These are phyloP conservation scores for Fagus crenata DNA, from an alignment of 306 rosid genomes.

Conservation along the genomic window DNA sequence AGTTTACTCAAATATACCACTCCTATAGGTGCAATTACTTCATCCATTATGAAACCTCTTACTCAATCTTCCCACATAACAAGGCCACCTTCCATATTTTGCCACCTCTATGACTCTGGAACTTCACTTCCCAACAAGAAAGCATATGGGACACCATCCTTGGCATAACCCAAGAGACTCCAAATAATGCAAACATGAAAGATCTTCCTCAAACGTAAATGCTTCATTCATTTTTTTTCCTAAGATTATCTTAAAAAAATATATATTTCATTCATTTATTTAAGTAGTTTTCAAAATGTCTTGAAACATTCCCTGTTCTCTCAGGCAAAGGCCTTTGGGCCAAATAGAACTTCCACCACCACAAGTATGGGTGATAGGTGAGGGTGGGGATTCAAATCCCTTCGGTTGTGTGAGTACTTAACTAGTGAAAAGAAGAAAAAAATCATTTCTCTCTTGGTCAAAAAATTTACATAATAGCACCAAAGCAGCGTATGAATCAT, in stretches of 20 bases:
- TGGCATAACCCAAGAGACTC: too few species aligned
- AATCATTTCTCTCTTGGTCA: background rate
- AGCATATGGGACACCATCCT: too few species aligned
- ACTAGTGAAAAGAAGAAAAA: too few species aligned
- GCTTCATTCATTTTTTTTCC: background rate
- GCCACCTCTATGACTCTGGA: too few species aligned
- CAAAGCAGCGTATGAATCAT: constrained; percentile 1
- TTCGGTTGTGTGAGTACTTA: too few species aligned
- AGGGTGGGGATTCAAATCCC: too few species aligned
- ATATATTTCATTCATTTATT: background rate
- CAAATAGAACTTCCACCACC: too few species aligned
- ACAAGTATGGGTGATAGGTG: too few species aligned
- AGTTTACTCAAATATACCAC: background rate
- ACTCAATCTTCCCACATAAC: background rate
- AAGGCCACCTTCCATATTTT: too few species aligned
- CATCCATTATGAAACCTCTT: background rate
- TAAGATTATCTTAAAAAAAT: background rate
- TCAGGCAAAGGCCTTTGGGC: background rate
- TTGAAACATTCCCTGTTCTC: constrained; percentile 3
- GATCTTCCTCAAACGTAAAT: background rate
- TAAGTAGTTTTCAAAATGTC: background rate
- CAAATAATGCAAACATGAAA: too few species aligned
- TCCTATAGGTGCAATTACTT: background rate
- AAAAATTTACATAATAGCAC: constrained; percentile 12
- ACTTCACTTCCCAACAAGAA: too few species aligned